Base-by-base conservation (phyloP, 768 basidiomycete genomes). In the Psilocybe cyanescens region DNA sequence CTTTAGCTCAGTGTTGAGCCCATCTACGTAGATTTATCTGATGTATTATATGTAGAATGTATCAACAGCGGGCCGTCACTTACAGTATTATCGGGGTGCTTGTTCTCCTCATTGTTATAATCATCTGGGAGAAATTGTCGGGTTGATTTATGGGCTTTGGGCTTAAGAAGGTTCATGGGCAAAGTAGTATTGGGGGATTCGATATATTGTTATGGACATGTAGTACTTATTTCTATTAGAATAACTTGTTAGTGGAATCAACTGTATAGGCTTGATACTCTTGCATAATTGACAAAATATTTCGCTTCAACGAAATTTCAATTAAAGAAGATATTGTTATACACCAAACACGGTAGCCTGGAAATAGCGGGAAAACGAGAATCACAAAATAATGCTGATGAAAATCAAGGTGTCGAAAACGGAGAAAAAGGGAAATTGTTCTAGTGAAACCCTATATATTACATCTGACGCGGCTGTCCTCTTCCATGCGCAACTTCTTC, bases 11-110 rank as follows among this genome's bases (percentile, higher is more conserved):
- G 59, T 59, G 52, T 55, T 60, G 37, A 60, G 66, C 61, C 65
- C 56, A 61, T 63, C 63, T 48, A 67, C 59, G 64, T 63, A 79
- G 78, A 68, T 79, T 77, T 70, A 69, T 74, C 66, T 77, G 66
- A 73, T 65, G 46, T 50, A 29, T 35, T 59, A 44, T 57, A n/a
- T 58, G 47, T 53, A 99, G 97, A 79, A 97, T 99, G 94, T 95
- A 98, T 73, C 95, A 97, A 74, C 97, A 99, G 70, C 90, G 93
- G 55, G 83, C 92, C 51, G 83, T 97, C 51, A 98, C 95, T 4
- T 91, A 77, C 41, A 90, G 85, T 44, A 99, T 99, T 68, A 90
- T 99, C 59, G 77, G 81, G 59, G 86, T 99, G 30, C 89, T 99
- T 37, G 78, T 97, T 54, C 71, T 95, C 3, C 85, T 99, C 52